A percentile compares a stretch with the other conserved stretches of the same genome.
Conservation (phyloP, 805 yeast genomes). For the Candida ulmi region DNA sequence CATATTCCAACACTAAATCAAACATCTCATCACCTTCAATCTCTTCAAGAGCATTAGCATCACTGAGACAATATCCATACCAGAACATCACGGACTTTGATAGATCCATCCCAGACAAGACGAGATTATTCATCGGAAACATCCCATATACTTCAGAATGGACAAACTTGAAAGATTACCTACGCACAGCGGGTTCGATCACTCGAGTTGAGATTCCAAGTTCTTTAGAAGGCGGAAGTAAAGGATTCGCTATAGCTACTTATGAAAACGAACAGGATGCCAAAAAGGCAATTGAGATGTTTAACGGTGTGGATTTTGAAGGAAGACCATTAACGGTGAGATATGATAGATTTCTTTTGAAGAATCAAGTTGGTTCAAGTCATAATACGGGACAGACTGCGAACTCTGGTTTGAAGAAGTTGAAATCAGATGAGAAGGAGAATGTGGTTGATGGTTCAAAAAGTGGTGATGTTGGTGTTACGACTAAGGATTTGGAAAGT, state of each 20-base stretch:
- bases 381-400: background rate
- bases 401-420: background rate
- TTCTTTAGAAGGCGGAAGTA: constrained; percentile 32
- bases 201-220: constrained; percentile 32
- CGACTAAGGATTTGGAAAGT: too few relatives aligned
- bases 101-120: constrained; percentile 24
- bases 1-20: background rate
- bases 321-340: constrained; percentile 59
- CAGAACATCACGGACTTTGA: constrained; percentile 18
- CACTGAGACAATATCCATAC: constrained; percentile 20
- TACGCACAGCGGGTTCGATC: constrained; percentile 21
- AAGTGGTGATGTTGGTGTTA: too few relatives aligned
- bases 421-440: background rate
- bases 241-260: constrained; percentile 64
- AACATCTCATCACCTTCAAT: constrained; percentile 8
- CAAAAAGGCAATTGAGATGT: constrained; percentile 38
- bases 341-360: constrained; percentile 46
- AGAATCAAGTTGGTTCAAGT: constrained; percentile 9
- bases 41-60: constrained; percentile 13
- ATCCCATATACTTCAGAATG: constrained; percentile 43
- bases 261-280: constrained; percentile 44
- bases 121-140: constrained; percentile 49
- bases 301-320: constrained; percentile 49
- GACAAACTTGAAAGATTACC: constrained; percentile 32
- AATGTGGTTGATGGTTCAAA: too few relatives aligned